Conservation (phyloP, 2,329 filamentous ascomycete genomes). For the Nannizzia gypsea region DNA sequence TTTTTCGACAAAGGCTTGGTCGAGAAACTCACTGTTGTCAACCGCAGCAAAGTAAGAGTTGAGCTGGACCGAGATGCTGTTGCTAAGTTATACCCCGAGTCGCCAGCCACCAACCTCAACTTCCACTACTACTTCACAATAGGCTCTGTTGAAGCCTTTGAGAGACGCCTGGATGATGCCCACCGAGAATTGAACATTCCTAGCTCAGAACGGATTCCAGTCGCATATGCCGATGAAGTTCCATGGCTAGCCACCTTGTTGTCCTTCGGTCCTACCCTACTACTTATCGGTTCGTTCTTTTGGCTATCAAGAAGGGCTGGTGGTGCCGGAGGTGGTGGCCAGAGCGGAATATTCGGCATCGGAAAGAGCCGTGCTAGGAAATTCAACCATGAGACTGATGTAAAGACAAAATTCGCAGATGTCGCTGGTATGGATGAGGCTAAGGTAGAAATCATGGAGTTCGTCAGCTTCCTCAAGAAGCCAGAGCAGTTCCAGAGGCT, state of each 20-base stretch:
- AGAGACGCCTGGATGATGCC: slow-evolving; percentile 74
- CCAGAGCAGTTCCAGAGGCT: slow-evolving; percentile 86
- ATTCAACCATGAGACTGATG: slow-evolving; percentile 91
- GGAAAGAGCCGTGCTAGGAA: slow-evolving; percentile 90
- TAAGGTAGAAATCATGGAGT: slow-evolving; percentile 98
- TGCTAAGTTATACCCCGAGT: slow-evolving; percentile 62
- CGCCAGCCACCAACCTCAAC: slow-evolving; percentile 52
- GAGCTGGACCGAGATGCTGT: slow-evolving; percentile 66
- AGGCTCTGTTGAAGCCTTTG: slow-evolving; percentile 86
- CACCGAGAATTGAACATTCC: slow-evolving; percentile 82
- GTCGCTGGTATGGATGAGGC: slow-evolving; percentile 98
- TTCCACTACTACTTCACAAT: slow-evolving; percentile 92
- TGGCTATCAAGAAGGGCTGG: slow-evolving; percentile 68
- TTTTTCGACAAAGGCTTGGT: slow-evolving; percentile 95
- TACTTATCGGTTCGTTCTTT: slow-evolving; percentile 72
- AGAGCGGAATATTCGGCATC: slow-evolving; percentile 84
- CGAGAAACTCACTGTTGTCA: slow-evolving; percentile 75
- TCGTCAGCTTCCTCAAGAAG: slow-evolving; percentile 91
- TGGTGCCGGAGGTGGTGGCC: slow-evolving; percentile 51
- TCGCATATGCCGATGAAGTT: slow-evolving; percentile 72
- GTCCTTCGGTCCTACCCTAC: slow-evolving; percentile 72
- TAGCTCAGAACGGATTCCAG: slow-evolving; percentile 75
- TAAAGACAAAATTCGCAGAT: slow-evolving; percentile 95
- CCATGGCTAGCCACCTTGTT: slow-evolving; percentile 60
- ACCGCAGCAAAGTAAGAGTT: slow-evolving; percentile 66